Percentiles rank a stretch among this genome's conserved stretches.
These are phyloP conservation scores for Stagonosporopsis tanaceti DNA, from an alignment of 2,329 filamentous ascomycete species.

Conservation along the genomic window DNA sequence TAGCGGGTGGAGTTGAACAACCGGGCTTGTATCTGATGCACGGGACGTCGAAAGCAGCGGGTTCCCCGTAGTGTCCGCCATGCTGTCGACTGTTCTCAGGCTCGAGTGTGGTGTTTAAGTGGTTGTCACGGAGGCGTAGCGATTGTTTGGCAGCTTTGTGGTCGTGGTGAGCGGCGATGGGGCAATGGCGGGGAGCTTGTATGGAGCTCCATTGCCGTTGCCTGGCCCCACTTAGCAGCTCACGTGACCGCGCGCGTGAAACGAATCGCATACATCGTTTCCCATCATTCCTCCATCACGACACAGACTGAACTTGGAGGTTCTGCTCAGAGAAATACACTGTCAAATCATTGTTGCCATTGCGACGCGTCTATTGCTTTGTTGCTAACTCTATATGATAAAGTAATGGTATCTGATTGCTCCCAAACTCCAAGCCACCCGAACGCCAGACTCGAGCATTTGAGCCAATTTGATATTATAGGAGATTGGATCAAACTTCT, in stretches of 20 bases:
- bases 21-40: slow-evolving; percentile 74
- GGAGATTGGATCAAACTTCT: slow-evolving; percentile 32
- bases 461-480: background rate
- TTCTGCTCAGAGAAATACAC: background rate
- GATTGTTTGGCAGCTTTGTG: slow-evolving; percentile 5
- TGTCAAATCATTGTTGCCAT: background rate
- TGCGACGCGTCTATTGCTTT: background rate
- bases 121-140: background rate
- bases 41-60: slow-evolving; percentile 55
- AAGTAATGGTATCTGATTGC: slow-evolving; percentile 17
- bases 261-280: no score
- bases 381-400: background rate
- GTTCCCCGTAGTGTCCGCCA: slow-evolving; percentile 50
- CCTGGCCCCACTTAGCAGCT: background rate
- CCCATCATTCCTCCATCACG: background rate
- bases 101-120: background rate
- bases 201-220: slow-evolving; percentile 1
- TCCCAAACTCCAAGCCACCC: background rate
- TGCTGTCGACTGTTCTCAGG: slow-evolving; percentile 25
- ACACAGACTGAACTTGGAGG: background rate
- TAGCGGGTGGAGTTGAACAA: slow-evolving; percentile 87
- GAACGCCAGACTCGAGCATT: slow-evolving; percentile 8
- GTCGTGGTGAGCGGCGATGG: slow-evolving; percentile 4
- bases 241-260: background rate
- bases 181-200: slow-evolving; percentile 20